Evolutionary conservation across 768 basidiomycete species (phyloP).

Genomic region (Podaxis mareebaensis): DNA sequence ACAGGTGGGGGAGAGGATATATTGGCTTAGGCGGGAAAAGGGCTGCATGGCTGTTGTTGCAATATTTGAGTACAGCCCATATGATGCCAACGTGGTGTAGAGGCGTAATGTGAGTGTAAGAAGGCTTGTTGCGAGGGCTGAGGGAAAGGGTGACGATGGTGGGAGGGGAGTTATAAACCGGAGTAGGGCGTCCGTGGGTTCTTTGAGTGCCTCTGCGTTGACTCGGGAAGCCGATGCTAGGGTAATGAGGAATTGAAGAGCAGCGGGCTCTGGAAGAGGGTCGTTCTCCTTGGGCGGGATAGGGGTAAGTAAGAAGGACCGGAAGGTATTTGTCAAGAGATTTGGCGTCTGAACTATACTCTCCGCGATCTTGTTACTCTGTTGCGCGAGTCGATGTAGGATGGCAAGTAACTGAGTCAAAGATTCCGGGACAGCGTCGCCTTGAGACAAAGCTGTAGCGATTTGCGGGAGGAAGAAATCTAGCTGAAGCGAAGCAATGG

Average conservation of each 20-base stretch:
- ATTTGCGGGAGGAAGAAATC: conserved; percentile 52
- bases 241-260: conserved; percentile 56
- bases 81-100: conserved; percentile 67
- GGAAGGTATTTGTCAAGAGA: conserved; percentile 52
- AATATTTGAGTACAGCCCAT: conserved; percentile 75
- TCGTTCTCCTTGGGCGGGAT: conserved; percentile 40
- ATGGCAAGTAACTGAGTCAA: conserved; percentile 58
- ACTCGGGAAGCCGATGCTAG: conserved; percentile 67
- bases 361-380: conserved; percentile 54
- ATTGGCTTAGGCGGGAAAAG: conserved; percentile 51
- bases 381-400: conserved; percentile 59
- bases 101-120: conserved; percentile 59
- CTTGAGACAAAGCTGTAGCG: conserved; percentile 36
- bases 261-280: conserved; percentile 43
- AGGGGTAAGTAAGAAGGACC: conserved; percentile 57
- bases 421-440: conserved; percentile 48
- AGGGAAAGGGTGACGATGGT: conserved; percentile 37
- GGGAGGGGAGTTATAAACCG: conserved; percentile 70
- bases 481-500: conserved; percentile 36
- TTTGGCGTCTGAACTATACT: conserved; percentile 51
- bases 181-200: conserved; percentile 64
- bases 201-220: conserved; percentile 59
- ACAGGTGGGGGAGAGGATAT: conserved; percentile 40
- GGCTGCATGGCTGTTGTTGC: conserved; percentile 63
- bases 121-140: conserved; percentile 48